Evolutionary conservation across 2,329 filamentous ascomycete species (phyloP).

Genomic region (Trichoderma sp.): DNA sequence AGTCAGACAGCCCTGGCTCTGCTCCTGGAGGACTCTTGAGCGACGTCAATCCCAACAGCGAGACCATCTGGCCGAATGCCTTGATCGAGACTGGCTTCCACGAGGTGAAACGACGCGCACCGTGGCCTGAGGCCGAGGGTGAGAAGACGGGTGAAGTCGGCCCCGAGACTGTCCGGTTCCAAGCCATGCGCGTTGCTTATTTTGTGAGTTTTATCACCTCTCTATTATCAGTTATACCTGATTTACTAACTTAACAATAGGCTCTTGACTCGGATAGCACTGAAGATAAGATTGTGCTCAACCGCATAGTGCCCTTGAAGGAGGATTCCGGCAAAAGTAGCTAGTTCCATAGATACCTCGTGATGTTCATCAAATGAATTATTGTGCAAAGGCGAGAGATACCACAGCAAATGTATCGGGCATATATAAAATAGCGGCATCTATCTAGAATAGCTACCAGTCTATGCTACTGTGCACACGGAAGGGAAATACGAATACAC

Average conservation of each 20-base stretch:
- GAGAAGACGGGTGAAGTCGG: conserved; percentile 49
- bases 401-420: background rate
- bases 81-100: conserved; percentile 76
- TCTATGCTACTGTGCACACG: background rate
- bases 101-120: conserved; percentile 66
- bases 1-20: conserved; percentile 71
- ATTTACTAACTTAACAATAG: conserved; percentile 29
- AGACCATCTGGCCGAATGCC: conserved; percentile 68
- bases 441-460: background rate
- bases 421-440: background rate
- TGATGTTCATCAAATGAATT: background rate
- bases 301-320: conserved; percentile 83
- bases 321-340: conserved; percentile 52
- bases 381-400: no score
- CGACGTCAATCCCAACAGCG: conserved; percentile 76
- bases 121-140: conserved; percentile 72
- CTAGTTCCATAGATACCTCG: background rate
- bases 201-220: conserved; percentile 48
- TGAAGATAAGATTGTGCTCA: conserved; percentile 71
- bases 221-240: background rate
- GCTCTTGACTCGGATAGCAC: conserved; percentile 71
- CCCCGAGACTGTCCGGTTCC: conserved; percentile 75
- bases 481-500: background rate
- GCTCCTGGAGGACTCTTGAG: conserved; percentile 74
- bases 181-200: conserved; percentile 80